Evolutionary conservation across 139 green algal species (phyloP), one percentile per base, ranked within the genome.

Genomic region (Coccomyxa sp.): DNA sequence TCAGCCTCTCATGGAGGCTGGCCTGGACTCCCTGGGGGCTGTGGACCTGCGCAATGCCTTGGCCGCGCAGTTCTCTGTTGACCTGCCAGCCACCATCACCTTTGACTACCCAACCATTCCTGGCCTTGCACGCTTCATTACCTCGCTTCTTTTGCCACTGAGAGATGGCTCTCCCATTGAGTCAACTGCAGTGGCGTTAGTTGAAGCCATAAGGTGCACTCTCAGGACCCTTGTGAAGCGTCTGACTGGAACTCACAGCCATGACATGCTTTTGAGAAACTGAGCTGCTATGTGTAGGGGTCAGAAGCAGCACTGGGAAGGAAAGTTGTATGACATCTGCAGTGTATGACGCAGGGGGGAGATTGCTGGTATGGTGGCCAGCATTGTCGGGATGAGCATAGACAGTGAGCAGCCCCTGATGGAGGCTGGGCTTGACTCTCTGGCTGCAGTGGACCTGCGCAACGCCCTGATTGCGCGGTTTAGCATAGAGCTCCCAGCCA

Each of bases 21-120:
- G 80, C 12, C 38, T 84, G 58, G 80, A 84, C 71, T 85, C 81
- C 24, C 68, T 81, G 41, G 89, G 88, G 8, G 90, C 91, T 24
- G 90, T 97, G 74, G 90, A 96, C 83, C 86, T 95, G 36, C 82
- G 85, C 35, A 92, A 89, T 64, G 68, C 77, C 1, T 81, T 95
- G 71, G 40, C 58, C 9, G 35, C 70, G 4, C 58, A 41, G 0
- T 87, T 90, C 34, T 70, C 39, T 9, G 36, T 90, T 10, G 79
- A 89, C 12, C 71, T 92, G 7, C 81, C 88, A 0, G 38, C 84
- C 24, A 91, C 89, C 2, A 33, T 86, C 0, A 77, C 79, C 6
- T 85, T 92, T 55, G 89, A 93, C 71, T 86, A 91, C 74, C 88
- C 88, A 27, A 88, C 86, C 22, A 34, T 88, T 0, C 9, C 68